Evolutionary conservation across 2,329 filamentous ascomycete species (phyloP), one percentile per base, ranked within the genome.

Genomic region (Plenodomus biglobosus): DNA sequence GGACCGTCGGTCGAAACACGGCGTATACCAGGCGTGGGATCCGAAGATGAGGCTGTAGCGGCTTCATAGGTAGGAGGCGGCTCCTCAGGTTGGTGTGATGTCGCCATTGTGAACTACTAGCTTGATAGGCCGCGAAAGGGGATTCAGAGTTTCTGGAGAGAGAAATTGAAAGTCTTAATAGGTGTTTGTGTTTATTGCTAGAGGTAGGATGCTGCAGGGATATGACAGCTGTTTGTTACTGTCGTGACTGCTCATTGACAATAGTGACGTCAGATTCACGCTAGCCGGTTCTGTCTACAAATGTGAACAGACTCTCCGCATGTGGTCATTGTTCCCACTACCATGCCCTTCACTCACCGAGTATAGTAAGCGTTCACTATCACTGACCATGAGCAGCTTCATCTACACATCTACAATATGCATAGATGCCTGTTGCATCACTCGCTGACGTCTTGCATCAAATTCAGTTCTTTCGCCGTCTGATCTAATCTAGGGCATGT

Each of bases 21-120:
- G 17, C 38, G 50, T 21, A 66, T 53, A 16, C 55, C 50, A 32
- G 60, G 61, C 11, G 53, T 56, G 18, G 58, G 59, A 13, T 61
- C 56, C 17, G 58, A 38, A 36, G 56, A 60, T 37, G 52, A 61
- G 40, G 49, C 52, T 6, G 56, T 67, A 42, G 65, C 69, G 18
- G 52, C 54, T 45, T 69, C 68, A 47, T 72, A 72, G 21, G 62
- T 63, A 2, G 69, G 69, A 8, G 69, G 69, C 21, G 68, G 57
- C 27, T 69, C 67, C 24, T 56, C 46, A 39, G 59, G 62, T 34
- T 54, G 53, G 32, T 59, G 54, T 45, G 59, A 53, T 8, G 52
- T 51, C 20, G 64, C 40, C 65, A 67, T 67, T 8, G 3, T 32
- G 27, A 15, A 11, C 22, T 24, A 6, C 11, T 5, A 5, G 22